Conservation (phyloP, 108 stramenopile species). For the Cylindrotheca fusiformis region DNA sequence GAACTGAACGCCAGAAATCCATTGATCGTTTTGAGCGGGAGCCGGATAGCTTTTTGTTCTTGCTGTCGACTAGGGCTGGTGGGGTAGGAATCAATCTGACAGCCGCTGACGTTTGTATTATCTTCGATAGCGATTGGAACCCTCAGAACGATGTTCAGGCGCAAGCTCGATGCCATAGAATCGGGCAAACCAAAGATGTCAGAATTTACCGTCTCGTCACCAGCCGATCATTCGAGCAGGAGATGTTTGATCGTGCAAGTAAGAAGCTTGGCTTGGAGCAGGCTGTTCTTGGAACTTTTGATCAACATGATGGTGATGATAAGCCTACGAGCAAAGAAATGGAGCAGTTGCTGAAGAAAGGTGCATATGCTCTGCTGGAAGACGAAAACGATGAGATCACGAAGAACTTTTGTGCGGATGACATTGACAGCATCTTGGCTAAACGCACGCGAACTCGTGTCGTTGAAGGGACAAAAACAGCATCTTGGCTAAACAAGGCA, state of each 20-base stretch:
- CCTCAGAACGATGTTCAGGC: conserved; percentile 99
- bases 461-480: conserved; percentile 88
- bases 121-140: conserved; percentile 97
- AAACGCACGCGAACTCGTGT: conserved; percentile 86
- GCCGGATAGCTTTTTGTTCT: conserved; percentile 86
- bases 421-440: conserved; percentile 89
- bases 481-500: conserved; percentile 86
- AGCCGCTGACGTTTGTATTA: conserved; percentile 89
- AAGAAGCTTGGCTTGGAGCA: conserved; percentile 99
- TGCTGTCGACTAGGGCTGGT: conserved; percentile 77
- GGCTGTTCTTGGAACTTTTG: conserved; percentile 95
- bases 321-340: conserved; percentile 89
- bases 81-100: conserved; percentile 99
- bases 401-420: conserved; percentile 83
- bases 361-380: conserved; percentile 89
- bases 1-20: conserved; percentile 95
- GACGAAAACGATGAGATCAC: conserved; percentile 84
- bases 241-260: conserved; percentile 98
- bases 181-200: conserved; percentile 98
- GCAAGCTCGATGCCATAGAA: conserved; percentile 97
- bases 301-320: conserved; percentile 83
- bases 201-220: conserved; percentile 96
- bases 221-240: conserved; percentile 95
- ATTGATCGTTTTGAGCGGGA: conserved; percentile 97
- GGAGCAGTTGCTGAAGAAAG: conserved; percentile 89